phyloP scores from a whole-genome alignment of 225 moss, liverwort and hornwort species.

The Pleurozium schreberi region DNA sequence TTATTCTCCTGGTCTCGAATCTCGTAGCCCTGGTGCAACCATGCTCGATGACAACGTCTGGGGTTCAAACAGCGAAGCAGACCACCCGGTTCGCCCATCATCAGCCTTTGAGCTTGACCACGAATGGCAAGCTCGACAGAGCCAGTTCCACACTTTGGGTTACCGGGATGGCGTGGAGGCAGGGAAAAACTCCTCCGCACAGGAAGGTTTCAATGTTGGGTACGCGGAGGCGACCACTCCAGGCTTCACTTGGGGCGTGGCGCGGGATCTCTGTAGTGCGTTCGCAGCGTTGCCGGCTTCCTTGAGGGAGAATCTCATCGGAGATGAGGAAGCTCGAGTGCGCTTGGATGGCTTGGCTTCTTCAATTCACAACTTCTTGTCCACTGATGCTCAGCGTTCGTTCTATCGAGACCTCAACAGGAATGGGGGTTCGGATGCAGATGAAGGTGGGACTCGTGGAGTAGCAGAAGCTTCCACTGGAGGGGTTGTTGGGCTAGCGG shows the following conservation, averaged over 20 bases:
- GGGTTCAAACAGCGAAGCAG: constrained; percentile 23
- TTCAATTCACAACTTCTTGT: constrained; percentile 37
- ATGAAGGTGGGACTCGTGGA: background rate
- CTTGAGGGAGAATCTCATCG: constrained; percentile 29
- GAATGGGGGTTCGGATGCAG: background rate
- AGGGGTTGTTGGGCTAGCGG: background rate
- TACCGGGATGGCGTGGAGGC: constrained; percentile 85
- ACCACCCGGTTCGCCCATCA: background rate
- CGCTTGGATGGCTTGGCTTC: constrained; percentile 38
- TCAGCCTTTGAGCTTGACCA: constrained; percentile 37
- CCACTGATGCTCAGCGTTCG: constrained; percentile 48
- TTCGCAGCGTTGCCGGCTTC: constrained; percentile 38
- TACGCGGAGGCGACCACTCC: constrained; percentile 51
- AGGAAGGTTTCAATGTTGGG: constrained; percentile 74
- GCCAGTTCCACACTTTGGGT: constrained; percentile 77
- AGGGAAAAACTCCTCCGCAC: constrained; percentile 65
- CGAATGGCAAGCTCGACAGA: constrained; percentile 81
- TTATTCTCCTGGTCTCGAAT: background rate
- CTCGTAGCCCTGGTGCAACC: background rate
- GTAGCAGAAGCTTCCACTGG: background rate
- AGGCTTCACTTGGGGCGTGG: constrained; percentile 74
- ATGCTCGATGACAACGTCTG: constrained; percentile 34
- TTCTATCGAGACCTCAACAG: constrained; percentile 29
- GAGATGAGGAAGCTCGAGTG: constrained; percentile 17
- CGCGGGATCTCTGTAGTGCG: constrained; percentile 57